phyloP scores from a whole-genome alignment of 75 land plant species.

The Gnetum montanum region DNA sequence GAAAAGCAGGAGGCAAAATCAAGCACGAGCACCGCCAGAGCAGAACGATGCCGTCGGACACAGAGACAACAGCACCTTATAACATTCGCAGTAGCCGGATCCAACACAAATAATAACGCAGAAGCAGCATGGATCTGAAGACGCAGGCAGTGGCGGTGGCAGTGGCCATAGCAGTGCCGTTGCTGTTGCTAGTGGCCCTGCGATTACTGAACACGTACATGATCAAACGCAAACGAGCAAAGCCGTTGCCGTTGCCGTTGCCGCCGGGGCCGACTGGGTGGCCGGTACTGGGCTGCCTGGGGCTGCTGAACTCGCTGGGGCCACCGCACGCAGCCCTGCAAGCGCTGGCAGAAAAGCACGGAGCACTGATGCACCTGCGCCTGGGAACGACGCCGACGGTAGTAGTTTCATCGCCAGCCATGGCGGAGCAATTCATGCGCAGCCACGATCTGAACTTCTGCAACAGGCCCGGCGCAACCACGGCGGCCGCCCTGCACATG shows the following conservation, averaged over 20 bases:
- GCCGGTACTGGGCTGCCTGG: slow-evolving; percentile 70
- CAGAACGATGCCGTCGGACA: too few species aligned
- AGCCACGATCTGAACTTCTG: slow-evolving; percentile 50
- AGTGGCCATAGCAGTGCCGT: not conserved
- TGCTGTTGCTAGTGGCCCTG: not conserved
- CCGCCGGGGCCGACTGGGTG: slow-evolving; percentile 70
- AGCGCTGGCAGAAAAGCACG: slow-evolving; percentile 35
- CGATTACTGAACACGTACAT: too few species aligned
- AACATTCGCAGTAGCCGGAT: too few species aligned
- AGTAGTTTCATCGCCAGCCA: slow-evolving; percentile 48
- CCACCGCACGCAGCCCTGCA: slow-evolving; percentile 62
- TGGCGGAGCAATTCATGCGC: slow-evolving; percentile 49
- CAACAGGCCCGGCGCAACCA: slow-evolving; percentile 58
- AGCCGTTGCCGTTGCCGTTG: slow-evolving; percentile 1
- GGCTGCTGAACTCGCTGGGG: slow-evolving; percentile 42
- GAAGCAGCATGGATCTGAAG: too few species aligned
- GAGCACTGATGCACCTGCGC: slow-evolving; percentile 56
- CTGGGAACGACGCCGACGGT: slow-evolving; percentile 51
- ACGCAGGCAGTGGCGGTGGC: too few species aligned
- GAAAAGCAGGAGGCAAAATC: too few species aligned
- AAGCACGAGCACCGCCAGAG: too few species aligned
- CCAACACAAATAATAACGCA: too few species aligned
- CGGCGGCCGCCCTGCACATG: slow-evolving; percentile 49
- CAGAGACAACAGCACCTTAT: too few species aligned
- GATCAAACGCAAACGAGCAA: not conserved